Conservation (phyloP, 2,329 filamentous ascomycete species). For the Xylaria sp. region DNA sequence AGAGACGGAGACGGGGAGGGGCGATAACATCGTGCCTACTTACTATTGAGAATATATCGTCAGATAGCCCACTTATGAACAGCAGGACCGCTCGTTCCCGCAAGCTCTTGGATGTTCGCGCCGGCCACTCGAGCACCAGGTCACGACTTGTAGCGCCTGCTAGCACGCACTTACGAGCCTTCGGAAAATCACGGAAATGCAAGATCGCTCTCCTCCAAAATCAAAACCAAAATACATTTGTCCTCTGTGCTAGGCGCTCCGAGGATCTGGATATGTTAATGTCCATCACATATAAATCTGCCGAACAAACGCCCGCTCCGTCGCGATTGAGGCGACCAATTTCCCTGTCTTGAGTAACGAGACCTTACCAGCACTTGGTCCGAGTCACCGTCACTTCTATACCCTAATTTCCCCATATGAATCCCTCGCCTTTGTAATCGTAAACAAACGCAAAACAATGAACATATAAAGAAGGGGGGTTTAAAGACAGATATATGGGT, state of each 20-base stretch:
- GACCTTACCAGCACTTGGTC: slow-evolving; percentile 54
- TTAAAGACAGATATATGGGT: slow-evolving; percentile 14
- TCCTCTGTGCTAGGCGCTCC: slow-evolving; percentile 13
- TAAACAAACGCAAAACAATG: slow-evolving; percentile 24
- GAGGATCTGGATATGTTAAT: slow-evolving; percentile 43
- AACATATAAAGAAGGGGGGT: slow-evolving; percentile 10
- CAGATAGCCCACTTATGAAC: background rate
- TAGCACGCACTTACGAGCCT: slow-evolving; percentile 12
- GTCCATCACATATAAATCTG: slow-evolving; percentile 34
- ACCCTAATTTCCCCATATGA: slow-evolving; percentile 33
- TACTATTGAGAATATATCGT: slow-evolving; percentile 4
- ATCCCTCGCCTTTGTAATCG: slow-evolving; percentile 20
- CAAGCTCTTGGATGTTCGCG: background rate
- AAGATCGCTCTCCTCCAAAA: slow-evolving; percentile 20
- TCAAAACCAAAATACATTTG: slow-evolving; percentile 29
- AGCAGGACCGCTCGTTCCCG: background rate
- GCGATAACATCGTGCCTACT: background rate
- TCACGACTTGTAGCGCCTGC: background rate
- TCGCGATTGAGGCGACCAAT: slow-evolving; percentile 46
- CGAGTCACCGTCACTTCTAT: slow-evolving; percentile 52
- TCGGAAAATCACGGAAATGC: background rate
- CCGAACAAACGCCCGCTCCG: slow-evolving; percentile 44
- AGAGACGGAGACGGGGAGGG: background rate
- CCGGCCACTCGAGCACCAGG: background rate
- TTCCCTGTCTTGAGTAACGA: slow-evolving; percentile 47